Percentiles rank a stretch among this genome's conserved stretches.
Conservation (phyloP, 257 asterid genomes). For the Fraxinus anomala region DNA sequence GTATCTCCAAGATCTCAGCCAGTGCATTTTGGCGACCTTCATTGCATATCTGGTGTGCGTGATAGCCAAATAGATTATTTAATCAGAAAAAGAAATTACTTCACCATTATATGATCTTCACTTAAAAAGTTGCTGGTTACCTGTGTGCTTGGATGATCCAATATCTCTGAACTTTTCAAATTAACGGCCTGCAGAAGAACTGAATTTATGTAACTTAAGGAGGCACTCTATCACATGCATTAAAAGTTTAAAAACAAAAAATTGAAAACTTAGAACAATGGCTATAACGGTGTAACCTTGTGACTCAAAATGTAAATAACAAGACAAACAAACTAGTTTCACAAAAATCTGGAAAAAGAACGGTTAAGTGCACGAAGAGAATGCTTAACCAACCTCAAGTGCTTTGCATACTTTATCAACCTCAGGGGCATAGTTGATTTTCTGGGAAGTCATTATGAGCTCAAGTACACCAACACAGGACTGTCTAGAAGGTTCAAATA, state of each 20-base stretch:
- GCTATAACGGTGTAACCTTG: neutral
- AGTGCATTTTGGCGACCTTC: conserved; percentile 88
- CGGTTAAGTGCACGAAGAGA: conserved; percentile 22
- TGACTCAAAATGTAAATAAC: neutral
- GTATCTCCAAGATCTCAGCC: conserved; percentile 77
- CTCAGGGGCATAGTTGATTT: conserved; percentile 89
- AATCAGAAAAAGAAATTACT: conserved; percentile 18
- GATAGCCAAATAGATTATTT: conserved; percentile 27
- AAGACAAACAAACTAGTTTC: neutral
- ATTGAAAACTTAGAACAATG: neutral
- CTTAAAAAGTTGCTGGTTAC: conserved; percentile 33
- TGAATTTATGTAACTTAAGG: conserved; percentile 29
- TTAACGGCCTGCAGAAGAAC: conserved; percentile 83
- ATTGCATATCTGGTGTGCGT: conserved; percentile 69
- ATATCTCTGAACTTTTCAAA: conserved; percentile 84
- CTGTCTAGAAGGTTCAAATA: conserved; percentile 86
- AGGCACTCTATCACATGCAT: too few species aligned
- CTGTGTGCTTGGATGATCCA: conserved; percentile 76
- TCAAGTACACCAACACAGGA: conserved; percentile 84
- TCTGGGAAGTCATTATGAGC: conserved; percentile 93
- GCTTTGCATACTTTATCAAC: conserved; percentile 98
- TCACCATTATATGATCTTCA: conserved; percentile 12
- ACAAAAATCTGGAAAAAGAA: conserved; percentile 12
- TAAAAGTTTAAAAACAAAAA: too few species aligned
- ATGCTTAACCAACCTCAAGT: conserved; percentile 71